Percentiles rank a stretch among this genome's conserved stretches.
Evolutionary conservation across 2,329 filamentous ascomycete genomes (phyloP).

Genomic region (Paraconiothyrium sp.): DNA sequence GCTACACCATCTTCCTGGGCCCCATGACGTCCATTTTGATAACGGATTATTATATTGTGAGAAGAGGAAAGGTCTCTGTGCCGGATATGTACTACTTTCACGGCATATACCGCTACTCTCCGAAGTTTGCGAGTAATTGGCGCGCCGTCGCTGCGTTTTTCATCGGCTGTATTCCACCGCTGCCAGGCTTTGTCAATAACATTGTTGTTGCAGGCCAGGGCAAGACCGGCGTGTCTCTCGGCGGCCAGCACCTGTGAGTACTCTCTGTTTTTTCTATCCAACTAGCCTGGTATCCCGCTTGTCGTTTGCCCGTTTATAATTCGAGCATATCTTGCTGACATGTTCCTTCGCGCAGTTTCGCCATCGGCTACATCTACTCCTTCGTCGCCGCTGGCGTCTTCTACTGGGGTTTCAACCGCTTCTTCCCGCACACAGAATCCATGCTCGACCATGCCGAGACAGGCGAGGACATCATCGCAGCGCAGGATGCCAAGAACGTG

Average conservation of each 20-base stretch:
- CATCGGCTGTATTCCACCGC: conserved; percentile 33
- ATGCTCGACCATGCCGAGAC: conserved; percentile 80
- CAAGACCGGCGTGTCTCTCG: conserved; percentile 28
- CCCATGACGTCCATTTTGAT: conserved; percentile 37
- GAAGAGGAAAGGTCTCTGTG: conserved; percentile 33
- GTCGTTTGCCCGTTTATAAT: neutral
- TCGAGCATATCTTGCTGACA: neutral
- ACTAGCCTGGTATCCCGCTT: neutral
- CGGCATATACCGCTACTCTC: conserved; percentile 38
- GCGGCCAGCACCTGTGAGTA: conserved; percentile 37
- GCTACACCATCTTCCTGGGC: conserved; percentile 39
- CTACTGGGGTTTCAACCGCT: conserved; percentile 46
- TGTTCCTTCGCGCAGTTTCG: conserved; percentile 27
- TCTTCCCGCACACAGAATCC: conserved; percentile 74
- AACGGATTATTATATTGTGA: conserved; percentile 37
- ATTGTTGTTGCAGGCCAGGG: conserved; percentile 21
- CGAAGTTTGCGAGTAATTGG: conserved; percentile 34
- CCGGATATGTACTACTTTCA: conserved; percentile 38
- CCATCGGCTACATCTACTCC: conserved; percentile 51
- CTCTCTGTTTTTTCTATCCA: neutral
- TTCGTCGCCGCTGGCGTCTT: conserved; percentile 47
- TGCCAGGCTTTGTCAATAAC: conserved; percentile 37
- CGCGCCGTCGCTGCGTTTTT: conserved; percentile 36
- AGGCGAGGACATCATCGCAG: conserved; percentile 66
- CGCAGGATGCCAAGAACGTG: conserved; percentile 40